Percentiles rank a stretch among this genome's conserved stretches.
Evolutionary conservation across 106 monocot genomes (phyloP).

Genomic region (Allium sativum): DNA sequence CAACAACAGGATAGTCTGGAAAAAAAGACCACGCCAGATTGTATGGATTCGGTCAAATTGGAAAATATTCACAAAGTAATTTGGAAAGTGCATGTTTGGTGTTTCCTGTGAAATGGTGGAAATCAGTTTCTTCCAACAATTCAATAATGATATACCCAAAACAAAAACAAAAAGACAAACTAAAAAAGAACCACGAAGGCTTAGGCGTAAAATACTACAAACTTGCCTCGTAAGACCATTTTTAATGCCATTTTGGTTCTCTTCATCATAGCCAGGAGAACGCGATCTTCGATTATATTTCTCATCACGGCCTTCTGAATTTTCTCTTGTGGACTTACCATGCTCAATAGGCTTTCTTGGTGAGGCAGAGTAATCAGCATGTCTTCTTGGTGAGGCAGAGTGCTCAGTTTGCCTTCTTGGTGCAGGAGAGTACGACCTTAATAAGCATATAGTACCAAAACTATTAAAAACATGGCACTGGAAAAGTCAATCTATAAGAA

Average conservation of each 20-base stretch:
- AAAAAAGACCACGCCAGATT: too few relatives aligned
- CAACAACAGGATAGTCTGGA: too few relatives aligned
- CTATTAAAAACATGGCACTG: too few relatives aligned
- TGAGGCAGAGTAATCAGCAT: conserved; percentile 1
- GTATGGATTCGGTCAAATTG: too few relatives aligned
- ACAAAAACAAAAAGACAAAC: too few relatives aligned
- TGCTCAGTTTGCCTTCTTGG: conserved; percentile 8
- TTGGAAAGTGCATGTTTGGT: too few relatives aligned
- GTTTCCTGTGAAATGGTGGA: too few relatives aligned
- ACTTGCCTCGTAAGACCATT: conserved; percentile 8
- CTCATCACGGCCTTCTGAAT: conserved; percentile 9
- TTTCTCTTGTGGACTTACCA: conserved; percentile 8
- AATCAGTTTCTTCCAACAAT: too few relatives aligned
- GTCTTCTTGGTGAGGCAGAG: conserved; percentile 1
- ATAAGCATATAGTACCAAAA: not conserved
- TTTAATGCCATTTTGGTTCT: not conserved
- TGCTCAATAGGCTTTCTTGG: conserved; percentile 7
- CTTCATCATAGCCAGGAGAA: conserved; percentile 6
- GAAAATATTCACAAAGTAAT: too few relatives aligned
- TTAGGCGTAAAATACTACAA: not conserved
- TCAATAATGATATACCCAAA: too few relatives aligned
- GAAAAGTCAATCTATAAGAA: too few relatives aligned
- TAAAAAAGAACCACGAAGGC: too few relatives aligned
- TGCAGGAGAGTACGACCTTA: conserved; percentile 12
- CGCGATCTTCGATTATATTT: conserved; percentile 6